A percentile compares a stretch with the other conserved stretches of the same genome.
Evolutionary conservation across 1,139 yeast species (phyloP).

Genomic region (Diutina sp.): DNA sequence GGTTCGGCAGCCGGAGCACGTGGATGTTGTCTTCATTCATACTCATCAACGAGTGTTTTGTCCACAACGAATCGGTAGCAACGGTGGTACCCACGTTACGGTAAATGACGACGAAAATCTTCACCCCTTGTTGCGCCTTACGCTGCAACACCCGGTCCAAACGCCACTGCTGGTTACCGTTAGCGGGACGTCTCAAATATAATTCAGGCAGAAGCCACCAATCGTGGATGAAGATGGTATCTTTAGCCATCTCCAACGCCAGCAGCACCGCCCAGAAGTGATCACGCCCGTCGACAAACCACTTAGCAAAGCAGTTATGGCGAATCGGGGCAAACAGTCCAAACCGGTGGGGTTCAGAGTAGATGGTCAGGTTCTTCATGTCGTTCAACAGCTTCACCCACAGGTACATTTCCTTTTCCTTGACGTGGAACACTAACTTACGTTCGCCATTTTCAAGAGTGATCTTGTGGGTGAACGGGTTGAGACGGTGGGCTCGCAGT

Average conservation of each 20-base stretch:
- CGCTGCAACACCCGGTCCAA: slow-evolving; percentile 78
- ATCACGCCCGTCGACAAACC: slow-evolving; percentile 96
- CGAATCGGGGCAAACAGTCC: slow-evolving; percentile 90
- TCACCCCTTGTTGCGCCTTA: slow-evolving; percentile 91
- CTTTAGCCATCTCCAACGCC: slow-evolving; percentile 88
- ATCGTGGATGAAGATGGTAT: slow-evolving; percentile 88
- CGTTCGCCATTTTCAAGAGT: slow-evolving; percentile 75
- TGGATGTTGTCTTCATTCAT: slow-evolving; percentile 74
- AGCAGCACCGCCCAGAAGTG: slow-evolving; percentile 94
- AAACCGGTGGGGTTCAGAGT: slow-evolving; percentile 70
- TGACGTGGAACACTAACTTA: slow-evolving; percentile 60
- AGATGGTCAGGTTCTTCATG: slow-evolving; percentile 56
- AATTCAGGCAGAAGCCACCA: slow-evolving; percentile 98
- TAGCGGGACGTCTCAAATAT: slow-evolving; percentile 85
- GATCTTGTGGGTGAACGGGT: slow-evolving; percentile 18
- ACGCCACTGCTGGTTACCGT: slow-evolving; percentile 91
- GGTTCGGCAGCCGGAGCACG: slow-evolving; percentile 91
- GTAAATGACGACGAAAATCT: slow-evolving; percentile 85
- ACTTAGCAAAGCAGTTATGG: slow-evolving; percentile 76
- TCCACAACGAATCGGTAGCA: slow-evolving; percentile 86
- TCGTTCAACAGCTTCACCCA: slow-evolving; percentile 69
- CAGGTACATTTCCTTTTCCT: slow-evolving; percentile 49
- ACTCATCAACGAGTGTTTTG: slow-evolving; percentile 83
- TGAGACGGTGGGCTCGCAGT: background rate
- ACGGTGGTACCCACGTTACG: slow-evolving; percentile 91